Evolutionary conservation across 768 basidiomycete species (phyloP).

Genomic region (Boletus patriciae): DNA sequence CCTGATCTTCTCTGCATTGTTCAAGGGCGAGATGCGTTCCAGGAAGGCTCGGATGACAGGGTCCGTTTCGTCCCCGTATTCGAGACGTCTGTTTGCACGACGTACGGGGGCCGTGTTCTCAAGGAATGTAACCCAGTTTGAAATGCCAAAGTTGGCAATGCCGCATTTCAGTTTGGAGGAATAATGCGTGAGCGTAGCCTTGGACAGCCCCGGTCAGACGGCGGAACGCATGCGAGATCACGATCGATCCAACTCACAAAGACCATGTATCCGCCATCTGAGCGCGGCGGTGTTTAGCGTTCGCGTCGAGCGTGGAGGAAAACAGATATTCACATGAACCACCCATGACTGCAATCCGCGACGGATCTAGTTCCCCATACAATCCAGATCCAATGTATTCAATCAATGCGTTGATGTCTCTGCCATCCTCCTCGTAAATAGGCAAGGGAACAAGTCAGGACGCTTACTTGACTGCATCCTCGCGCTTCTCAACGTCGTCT

Average conservation of each 20-base stretch:
- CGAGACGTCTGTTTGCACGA: constrained; percentile 36
- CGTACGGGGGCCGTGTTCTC: constrained; percentile 41
- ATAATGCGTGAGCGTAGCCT: constrained; percentile 43
- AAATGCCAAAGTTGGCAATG: constrained; percentile 42
- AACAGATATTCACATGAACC: constrained; percentile 36
- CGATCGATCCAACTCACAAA: constrained; percentile 29
- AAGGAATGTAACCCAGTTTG: constrained; percentile 43
- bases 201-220: constrained; percentile 1
- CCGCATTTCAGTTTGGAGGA: constrained; percentile 43
- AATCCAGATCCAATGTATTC: constrained; percentile 35
- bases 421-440: constrained; percentile 7
- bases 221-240: neutral
- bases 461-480: constrained; percentile 42
- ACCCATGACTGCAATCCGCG: constrained; percentile 43
- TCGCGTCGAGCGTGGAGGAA: neutral
- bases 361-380: constrained; percentile 34
- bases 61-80: constrained; percentile 44
- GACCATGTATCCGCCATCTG: constrained; percentile 44
- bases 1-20: constrained; percentile 36
- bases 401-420: constrained; percentile 41
- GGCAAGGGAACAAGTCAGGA: neutral
- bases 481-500: constrained; percentile 44
- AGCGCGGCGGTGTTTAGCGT: neutral
- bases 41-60: constrained; percentile 39
- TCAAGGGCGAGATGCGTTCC: constrained; percentile 41